Evolutionary conservation across 2,329 filamentous ascomycete species (phyloP).

Genomic region (Cladophialophora bantiana): DNA sequence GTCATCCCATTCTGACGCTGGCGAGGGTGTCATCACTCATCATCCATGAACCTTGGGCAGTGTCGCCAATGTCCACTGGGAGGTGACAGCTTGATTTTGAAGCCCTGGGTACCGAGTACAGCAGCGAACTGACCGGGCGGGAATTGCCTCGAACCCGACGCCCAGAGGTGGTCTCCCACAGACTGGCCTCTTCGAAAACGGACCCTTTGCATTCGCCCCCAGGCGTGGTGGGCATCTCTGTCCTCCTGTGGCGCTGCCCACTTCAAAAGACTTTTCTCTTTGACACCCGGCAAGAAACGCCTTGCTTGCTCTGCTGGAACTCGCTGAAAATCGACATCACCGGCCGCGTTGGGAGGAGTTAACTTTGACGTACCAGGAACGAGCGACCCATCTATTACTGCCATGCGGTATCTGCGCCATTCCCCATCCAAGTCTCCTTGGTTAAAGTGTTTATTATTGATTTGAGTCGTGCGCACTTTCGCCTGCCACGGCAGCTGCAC

Average conservation of each 20-base stretch:
- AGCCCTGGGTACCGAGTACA: background rate
- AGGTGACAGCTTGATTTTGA: conserved; percentile 24
- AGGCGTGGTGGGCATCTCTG: conserved; percentile 27
- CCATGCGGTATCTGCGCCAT: conserved; percentile 31
- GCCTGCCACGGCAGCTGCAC: conserved; percentile 37
- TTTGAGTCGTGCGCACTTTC: conserved; percentile 32
- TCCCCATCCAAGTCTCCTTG: conserved; percentile 31
- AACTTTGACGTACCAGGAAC: conserved; percentile 36
- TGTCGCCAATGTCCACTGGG: conserved; percentile 11
- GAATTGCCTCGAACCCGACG: conserved; percentile 16
- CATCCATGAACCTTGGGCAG: conserved; percentile 34
- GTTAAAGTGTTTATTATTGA: conserved; percentile 31
- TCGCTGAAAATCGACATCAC: conserved; percentile 28
- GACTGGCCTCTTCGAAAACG: conserved; percentile 30
- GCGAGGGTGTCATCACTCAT: conserved; percentile 26
- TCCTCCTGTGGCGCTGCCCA: conserved; percentile 37
- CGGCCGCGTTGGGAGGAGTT: conserved; percentile 33
- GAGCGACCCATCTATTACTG: conserved; percentile 29
- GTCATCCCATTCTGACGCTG: conserved; percentile 13
- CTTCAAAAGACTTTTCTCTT: conserved; percentile 28
- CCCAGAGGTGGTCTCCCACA: conserved; percentile 24
- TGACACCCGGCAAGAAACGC: conserved; percentile 25
- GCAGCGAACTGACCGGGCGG: conserved; percentile 11
- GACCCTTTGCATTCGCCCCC: conserved; percentile 21
- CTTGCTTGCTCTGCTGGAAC: conserved; percentile 28